Base-by-base conservation (phyloP, 352 stramenopile species). In the Phytopythium ostracodes region DNA sequence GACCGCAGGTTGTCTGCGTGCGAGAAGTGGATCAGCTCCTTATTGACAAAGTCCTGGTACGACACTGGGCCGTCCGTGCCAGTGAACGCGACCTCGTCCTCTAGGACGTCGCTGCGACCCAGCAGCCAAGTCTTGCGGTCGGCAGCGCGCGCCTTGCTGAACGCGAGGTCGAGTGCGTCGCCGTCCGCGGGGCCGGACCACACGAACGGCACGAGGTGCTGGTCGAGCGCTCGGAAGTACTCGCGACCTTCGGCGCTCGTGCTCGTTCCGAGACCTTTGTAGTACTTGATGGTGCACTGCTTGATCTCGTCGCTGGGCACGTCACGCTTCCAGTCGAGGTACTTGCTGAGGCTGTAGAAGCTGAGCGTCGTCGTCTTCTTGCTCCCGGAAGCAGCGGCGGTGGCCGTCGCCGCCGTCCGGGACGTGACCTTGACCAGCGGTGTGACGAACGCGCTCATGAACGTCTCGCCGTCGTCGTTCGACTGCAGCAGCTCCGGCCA, bases 391-490 rank as follows among this genome's bases (percentile, higher is more conserved):
- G 1, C n/a, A 17, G 20, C 20, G 2, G 36, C 88, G 63, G 12
- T 88, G 62, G 31, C 67, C 73, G 56, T 81, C 76, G 31, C 92
- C 87, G 22, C 90, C 84, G 67, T 96, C 88, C 36, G 83, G 88
- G 91, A 72, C 25, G 75, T 89, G 25, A 89, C 96, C 73, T 99
- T 99, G 60, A 99, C 96, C 67, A 99, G 98, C 17, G 98, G 97
- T 31, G 98, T 99, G 73, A 99, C 99, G 73, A 99, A 99, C 64
- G 99, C 96, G 65, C 98, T 93, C 12, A 99, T 76, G 61, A 99
- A 99, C 22, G 91, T 89, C 15, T 89, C 81, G 51, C 96, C 69
- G 60, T 98, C 79, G n/a, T 59, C 53, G 33, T 43, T 49, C 6
- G 55, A 17, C 42, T 60, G 55, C 38, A 99, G 77, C 61, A 99